Base-by-base conservation (phyloP, 768 basidiomycete genomes). In the Lentinula guzmanii region DNA sequence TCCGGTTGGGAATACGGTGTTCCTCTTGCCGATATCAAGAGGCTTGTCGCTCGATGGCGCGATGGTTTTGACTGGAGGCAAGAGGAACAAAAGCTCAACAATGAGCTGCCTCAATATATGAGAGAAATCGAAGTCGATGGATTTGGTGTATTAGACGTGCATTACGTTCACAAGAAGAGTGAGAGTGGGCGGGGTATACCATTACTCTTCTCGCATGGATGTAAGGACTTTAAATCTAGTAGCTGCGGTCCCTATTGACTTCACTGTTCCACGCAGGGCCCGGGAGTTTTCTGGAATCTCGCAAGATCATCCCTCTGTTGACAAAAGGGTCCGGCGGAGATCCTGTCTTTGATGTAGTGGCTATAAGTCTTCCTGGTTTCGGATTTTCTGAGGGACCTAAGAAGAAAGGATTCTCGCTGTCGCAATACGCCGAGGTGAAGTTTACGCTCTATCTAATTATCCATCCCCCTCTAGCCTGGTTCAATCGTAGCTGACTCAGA, bases 281-380 rank as follows among this genome's bases (percentile, higher is more conserved):
- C 0, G 80, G 80, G 21, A 66, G 74, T 58, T 77, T 78, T 61
- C 58, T 70, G 13, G 79, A 82, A 63, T 73, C 71, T 10, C 58
- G 65, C 54, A 82, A 79, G 68, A 55, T 81, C 1, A 65, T 81
- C 1, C 73, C 80, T 1, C 62, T 80, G 5, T 67, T 82, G 61
- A 76, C 75, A 0, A 61, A 66, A 4, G 66, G 66, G 0, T 68
- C 70, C 1, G 71, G 71, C 0, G 71, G 73, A 9, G 66, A 71
- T 8, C 79, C 78, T 5, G 74, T 72, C 41, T 81, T 82, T 63
- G 79, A 82, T 62, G 78, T 82, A 11, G 79, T 82, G 1, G 78
- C 74, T 0, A 66, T 71, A 16, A 78, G 80, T 65, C 60, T 81
- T 5, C 79, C 79, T 2, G 77, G 77, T 0, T 82, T 66, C 65